Percentiles rank a stretch among this genome's conserved stretches.
Evolutionary conservation across 371 early-diverging fungal genomes (phyloP).

Genomic region (Polyrhizophydium stewartii): DNA sequence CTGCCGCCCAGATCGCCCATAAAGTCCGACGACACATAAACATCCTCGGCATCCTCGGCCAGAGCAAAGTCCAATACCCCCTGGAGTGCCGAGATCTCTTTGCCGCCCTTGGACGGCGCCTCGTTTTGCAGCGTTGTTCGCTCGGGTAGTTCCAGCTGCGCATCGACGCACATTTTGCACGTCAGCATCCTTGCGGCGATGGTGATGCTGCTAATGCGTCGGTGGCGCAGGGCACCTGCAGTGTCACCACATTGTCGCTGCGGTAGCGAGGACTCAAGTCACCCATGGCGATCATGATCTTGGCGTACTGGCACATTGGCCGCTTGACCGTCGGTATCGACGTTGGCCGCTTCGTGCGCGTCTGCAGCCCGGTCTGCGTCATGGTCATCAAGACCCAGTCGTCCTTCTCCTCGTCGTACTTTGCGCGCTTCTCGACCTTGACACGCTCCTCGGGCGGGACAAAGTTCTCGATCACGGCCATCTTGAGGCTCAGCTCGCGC

Average conservation of each 20-base stretch:
- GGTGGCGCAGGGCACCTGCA: slow-evolving; percentile 35
- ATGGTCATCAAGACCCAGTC: slow-evolving; percentile 42
- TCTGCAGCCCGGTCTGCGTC: slow-evolving; percentile 25
- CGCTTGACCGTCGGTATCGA: slow-evolving; percentile 24
- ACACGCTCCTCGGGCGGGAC: slow-evolving; percentile 43
- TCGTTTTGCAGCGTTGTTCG: slow-evolving; percentile 22
- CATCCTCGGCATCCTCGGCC: slow-evolving; percentile 9
- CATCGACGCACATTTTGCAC: no score
- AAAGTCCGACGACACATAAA: slow-evolving; percentile 12
- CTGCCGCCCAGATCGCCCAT: slow-evolving; percentile 5
- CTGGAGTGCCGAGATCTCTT: slow-evolving; percentile 10
- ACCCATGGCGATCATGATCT: slow-evolving; percentile 28
- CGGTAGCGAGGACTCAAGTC: slow-evolving; percentile 34
- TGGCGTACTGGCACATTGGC: slow-evolving; percentile 43
- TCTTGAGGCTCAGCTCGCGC: slow-evolving; percentile 41
- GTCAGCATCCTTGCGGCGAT: no score
- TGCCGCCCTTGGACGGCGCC: slow-evolving; percentile 12
- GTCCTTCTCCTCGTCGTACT: slow-evolving; percentile 42
- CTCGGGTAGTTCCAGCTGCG: slow-evolving; percentile 31
- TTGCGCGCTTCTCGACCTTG: slow-evolving; percentile 39
- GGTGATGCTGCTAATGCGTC: no score
- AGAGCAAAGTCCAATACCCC: slow-evolving; percentile 14
- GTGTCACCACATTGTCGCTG: slow-evolving; percentile 39
- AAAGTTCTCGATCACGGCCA: slow-evolving; percentile 48
- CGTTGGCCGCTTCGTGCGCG: slow-evolving; percentile 31